Percentiles rank a stretch among this genome's conserved stretches.
Conservation (phyloP, 1,284 basidiomycete species). For the Marasmius oreades region DNA sequence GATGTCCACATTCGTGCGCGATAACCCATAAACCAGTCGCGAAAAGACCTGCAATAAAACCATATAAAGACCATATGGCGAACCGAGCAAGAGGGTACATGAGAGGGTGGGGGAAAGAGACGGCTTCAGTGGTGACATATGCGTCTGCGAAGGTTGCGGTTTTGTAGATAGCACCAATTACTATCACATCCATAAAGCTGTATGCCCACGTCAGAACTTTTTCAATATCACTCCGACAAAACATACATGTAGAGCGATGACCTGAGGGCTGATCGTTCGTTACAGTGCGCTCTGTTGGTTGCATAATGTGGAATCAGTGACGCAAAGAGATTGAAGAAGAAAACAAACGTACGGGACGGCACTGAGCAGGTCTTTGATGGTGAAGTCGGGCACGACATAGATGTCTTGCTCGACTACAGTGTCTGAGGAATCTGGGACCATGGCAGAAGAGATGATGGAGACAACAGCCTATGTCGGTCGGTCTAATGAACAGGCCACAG, state of each 20-base stretch:
- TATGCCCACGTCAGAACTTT: conserved; percentile 9
- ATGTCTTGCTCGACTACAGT: conserved; percentile 54
- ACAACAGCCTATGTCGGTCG: conserved; percentile 11
- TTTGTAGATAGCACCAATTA: conserved; percentile 73
- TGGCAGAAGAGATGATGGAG: conserved; percentile 20
- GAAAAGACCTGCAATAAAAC: conserved; percentile 82
- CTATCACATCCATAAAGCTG: conserved; percentile 73
- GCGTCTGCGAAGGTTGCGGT: conserved; percentile 67
- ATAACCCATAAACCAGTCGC: conserved; percentile 95
- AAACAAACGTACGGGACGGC: conserved; percentile 75
- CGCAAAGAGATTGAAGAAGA: conserved; percentile 6
- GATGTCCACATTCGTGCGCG: conserved; percentile 92
- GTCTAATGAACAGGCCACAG: conserved; percentile 14
- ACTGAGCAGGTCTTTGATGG: conserved; percentile 83
- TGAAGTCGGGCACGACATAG: conserved; percentile 75
- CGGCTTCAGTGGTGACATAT: conserved; percentile 50
- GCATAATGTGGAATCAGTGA: conserved; percentile 1
- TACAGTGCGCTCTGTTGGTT: conserved; percentile 78
- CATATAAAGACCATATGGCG: conserved; percentile 80
- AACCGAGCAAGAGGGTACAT: conserved; percentile 66
- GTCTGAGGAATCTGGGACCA: conserved; percentile 30
- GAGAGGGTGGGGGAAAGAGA: conserved; percentile 59
- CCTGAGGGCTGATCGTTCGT: conserved; percentile 83
- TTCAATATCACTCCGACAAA: not conserved
- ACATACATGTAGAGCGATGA: conserved; percentile 83